Evolutionary conservation across 305 asterid genomes (phyloP).

Genomic region (Stenogyne calaminthoides): DNA sequence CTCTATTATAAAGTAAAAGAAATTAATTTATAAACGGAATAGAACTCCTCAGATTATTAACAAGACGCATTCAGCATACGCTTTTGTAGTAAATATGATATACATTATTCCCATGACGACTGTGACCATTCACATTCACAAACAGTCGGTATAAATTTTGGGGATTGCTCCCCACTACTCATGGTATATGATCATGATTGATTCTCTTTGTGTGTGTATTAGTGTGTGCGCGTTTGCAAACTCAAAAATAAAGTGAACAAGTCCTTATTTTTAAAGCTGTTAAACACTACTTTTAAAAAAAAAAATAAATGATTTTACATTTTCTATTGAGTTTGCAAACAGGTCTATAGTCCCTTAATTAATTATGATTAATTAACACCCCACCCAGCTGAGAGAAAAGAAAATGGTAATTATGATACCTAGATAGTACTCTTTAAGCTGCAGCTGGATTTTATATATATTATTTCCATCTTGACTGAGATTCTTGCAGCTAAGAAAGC

Average conservation of each 20-base stretch:
- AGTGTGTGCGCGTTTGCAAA: no score
- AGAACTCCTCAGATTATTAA: no score
- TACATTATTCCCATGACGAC: background rate
- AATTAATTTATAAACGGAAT: background rate
- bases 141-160: constrained; percentile 15
- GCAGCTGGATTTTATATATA: constrained; percentile 1
- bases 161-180: constrained; percentile 31
- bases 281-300: no score
- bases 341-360: constrained; percentile 11
- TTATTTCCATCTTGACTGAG: constrained; percentile 28
- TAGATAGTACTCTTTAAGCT: constrained; percentile 25
- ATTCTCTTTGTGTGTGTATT: no score
- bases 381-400: background rate
- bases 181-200: constrained; percentile 20
- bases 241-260: no score
- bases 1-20: background rate
- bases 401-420: background rate
- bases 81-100: background rate
- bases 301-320: no score
- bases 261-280: no score
- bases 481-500: constrained; percentile 46
- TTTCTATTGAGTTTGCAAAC: no score
- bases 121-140: background rate
- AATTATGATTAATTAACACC: background rate
- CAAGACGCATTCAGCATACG: background rate